phyloP scores from a whole-genome alignment of 768 basidiomycete genomes.

The Podaxis sp. region DNA sequence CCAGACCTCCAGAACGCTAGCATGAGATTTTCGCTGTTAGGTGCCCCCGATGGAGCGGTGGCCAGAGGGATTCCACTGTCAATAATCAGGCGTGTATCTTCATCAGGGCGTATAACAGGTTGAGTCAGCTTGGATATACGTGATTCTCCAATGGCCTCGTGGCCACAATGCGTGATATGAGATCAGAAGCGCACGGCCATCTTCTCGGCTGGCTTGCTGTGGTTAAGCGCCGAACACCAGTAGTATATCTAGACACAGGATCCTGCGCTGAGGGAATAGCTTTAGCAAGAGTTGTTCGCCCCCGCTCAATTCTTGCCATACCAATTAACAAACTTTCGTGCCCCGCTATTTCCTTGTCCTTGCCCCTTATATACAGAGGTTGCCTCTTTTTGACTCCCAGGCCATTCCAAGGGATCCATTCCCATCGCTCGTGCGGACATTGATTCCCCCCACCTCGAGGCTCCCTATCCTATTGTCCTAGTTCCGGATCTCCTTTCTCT shows the following conservation, averaged over 20 bases:
- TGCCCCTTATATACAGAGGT: not conserved
- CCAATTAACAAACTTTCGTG: not conserved
- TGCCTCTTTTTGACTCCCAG: slow-evolving; percentile 6
- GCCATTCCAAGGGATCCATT: not conserved
- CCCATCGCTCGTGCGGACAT: slow-evolving; percentile 3
- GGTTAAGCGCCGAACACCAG: not conserved
- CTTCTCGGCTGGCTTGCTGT: slow-evolving; percentile 1
- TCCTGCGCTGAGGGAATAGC: not conserved
- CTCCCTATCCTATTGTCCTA: not conserved
- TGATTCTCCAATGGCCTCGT: slow-evolving; percentile 1
- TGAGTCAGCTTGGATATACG: slow-evolving; percentile 3
- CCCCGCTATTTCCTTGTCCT: not conserved
- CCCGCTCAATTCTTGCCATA: not conserved
- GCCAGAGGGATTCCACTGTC: not conserved
- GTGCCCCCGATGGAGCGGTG: not conserved
- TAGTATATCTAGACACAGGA: not conserved
- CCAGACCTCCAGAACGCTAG: not conserved
- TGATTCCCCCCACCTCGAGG: not conserved
- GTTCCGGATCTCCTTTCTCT: slow-evolving; percentile 2
- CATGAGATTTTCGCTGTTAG: not conserved
- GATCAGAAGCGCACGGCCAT: not conserved
- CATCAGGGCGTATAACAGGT: not conserved
- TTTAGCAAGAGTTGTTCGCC: not conserved
- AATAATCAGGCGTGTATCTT: not conserved
- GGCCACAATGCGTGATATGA: slow-evolving; percentile 4